Base-by-base conservation (phyloP, 179 eudicot genomes). In the Nepenthes alata region DNA sequence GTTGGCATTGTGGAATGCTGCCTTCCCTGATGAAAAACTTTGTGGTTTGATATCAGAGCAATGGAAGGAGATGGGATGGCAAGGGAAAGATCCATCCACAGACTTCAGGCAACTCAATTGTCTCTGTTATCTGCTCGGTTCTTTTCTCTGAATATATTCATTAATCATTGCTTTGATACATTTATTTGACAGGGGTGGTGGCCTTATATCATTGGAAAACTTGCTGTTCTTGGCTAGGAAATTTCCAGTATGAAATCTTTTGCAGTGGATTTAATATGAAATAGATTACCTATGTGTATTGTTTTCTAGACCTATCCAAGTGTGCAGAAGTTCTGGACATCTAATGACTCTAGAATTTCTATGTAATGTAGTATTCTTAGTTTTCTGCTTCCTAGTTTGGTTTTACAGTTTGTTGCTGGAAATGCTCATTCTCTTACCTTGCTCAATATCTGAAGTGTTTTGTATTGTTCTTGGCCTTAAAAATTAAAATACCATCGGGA, bases 11-110 rank as follows among this genome's bases (percentile, higher is more conserved):
- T 91, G 98, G 98, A 63, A 80, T 60, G 87, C 89, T 70, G 84
- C 97, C 73, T 89, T 85, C 77, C 97, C 97, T 35, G 85, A 72
- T 66, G 83, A 78, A 74, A 74, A 81, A 60, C 85, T 87, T 62
- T 64, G 37, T 67, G 83, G 72, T 72, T 75, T 89, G 75, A 76
- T 91, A 66, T 91, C 98, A 65, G 95, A 86, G 55, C 96, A 89
- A 69, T 91, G 98, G 98, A 93, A 93, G 70, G 96, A 86, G 66
- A 93, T 89, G 96, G 98, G 93, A 45, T 89, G 98, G 98, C 98
- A 93, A 76, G 96, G 98, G 60, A 93, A 93, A 79, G 98, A 93
- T 79, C 97, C 97, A 65, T 87, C 97, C 55, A 87, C 97, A 65
- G 97, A 89, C 78, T 89, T 89, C 59, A 80, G 97, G 97, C 83